phyloP scores from a whole-genome alignment of 176 grass and related monocot species.

The Carex cristatella region DNA sequence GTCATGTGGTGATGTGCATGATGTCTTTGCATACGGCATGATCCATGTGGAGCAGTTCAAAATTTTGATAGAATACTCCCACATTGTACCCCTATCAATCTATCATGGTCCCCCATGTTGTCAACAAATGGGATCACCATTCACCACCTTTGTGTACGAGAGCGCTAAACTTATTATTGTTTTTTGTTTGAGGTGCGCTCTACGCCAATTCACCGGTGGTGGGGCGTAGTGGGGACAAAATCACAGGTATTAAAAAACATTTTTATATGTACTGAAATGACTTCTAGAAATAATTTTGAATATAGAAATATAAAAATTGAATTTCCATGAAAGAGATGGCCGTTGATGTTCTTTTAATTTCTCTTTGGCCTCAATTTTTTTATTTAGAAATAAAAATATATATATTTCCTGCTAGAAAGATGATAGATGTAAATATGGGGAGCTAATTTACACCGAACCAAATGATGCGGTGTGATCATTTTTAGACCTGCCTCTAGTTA shows the following conservation, averaged over 20 bases:
- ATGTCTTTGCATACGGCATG: not conserved
- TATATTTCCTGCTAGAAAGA: no score
- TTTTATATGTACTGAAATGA: not conserved
- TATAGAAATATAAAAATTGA: not conserved
- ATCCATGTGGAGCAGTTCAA: not conserved
- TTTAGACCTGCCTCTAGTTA: no score
- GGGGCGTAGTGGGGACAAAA: not conserved
- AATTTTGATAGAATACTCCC: not conserved
- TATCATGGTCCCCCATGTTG: not conserved
- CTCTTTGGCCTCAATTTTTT: no score
- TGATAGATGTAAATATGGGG: no score
- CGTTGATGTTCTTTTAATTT: no score
- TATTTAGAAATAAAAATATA: no score
- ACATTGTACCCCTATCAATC: not conserved
- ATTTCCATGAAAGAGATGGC: no score
- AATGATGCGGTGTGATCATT: no score
- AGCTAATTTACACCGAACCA: no score
- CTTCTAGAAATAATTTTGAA: no score
- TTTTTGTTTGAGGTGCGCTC: not conserved
- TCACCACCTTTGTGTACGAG: not conserved
- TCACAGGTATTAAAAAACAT: not conserved
- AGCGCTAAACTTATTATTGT: not conserved
- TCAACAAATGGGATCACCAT: not conserved
- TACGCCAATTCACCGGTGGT: not conserved
- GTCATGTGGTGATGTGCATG: constrained; percentile 1